Evolutionary conservation across 2,329 filamentous ascomycete species (phyloP), one percentile per base, ranked within the genome.

Genomic region (Exutisphaerella laricina): DNA sequence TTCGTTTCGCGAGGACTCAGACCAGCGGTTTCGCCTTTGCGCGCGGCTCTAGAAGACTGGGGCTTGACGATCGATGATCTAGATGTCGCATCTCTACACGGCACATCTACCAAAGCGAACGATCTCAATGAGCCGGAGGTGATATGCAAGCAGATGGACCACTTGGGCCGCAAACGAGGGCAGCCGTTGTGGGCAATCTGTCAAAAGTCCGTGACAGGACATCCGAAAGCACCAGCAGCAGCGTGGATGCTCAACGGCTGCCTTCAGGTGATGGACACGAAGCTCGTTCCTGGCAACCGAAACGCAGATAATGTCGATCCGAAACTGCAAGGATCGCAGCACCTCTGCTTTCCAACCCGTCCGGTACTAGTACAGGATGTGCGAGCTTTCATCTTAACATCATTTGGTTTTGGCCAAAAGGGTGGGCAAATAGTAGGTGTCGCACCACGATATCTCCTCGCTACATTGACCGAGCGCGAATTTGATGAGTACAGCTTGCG

Each of bases 191-290:
- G 97, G 53, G 92, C 89, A 73, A 89, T 98, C 66, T 98, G 97
- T 85, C 92, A 98, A 72, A 98, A 98, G 71, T 97, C 94, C 68
- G 82, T 98, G 49, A 98, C 94, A 41, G 92, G 92, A 68, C 92
- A 98, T 66, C 92, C 92, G 61, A 98, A 98, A 81, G 92, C 92
- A 82, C 90, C 92, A 60, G 92, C 92, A 48, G 92, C 92, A 74
- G 92, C 90, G 36, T 98, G 92, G 89, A 98, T 98, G 92, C 82
- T 98, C 78, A 98, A 98, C 74, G 92, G 92, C 54, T 92, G 87
- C 66, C 73, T 98, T 65, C 92, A 98, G 68, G 88, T 96, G 33
- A 79, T 98, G 58, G 94, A 97, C 74, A 84, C 78, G 39, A 92
- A 92, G 62, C 75, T 98, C 37, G 90, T 98, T 17, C 92, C 92